Percentiles rank a stretch among this genome's conserved stretches.
Conservation (phyloP, 1,284 basidiomycete species). For the Violaceomyces palustris region DNA sequence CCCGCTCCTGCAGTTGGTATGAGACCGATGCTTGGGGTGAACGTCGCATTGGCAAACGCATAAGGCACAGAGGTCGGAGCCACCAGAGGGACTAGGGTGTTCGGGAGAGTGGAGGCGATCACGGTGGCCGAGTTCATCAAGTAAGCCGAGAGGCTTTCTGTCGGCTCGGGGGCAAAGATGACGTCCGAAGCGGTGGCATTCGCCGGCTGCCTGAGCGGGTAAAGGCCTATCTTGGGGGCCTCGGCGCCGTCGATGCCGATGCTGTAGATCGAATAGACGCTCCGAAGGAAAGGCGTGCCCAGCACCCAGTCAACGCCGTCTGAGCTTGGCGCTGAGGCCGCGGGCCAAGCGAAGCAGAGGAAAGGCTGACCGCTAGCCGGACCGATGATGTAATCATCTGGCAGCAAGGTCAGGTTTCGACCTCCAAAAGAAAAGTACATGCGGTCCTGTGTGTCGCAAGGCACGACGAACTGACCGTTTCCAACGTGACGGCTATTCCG, state of each 20-base stretch:
- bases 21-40: constrained; percentile 9
- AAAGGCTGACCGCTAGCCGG: constrained; percentile 63
- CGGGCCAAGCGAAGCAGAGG: constrained; percentile 76
- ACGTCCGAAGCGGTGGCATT: constrained; percentile 53
- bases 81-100: constrained; percentile 67
- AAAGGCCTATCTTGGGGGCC: constrained; percentile 26
- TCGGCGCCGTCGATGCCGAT: constrained; percentile 22
- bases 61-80: constrained; percentile 65
- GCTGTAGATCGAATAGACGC: constrained; percentile 76
- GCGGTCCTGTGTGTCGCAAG: constrained; percentile 65
- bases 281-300: constrained; percentile 72
- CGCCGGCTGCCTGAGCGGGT: constrained; percentile 15
- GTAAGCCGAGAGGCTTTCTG: constrained; percentile 58
- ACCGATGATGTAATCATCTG: constrained; percentile 76
- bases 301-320: constrained; percentile 85
- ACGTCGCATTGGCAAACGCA: constrained; percentile 60
- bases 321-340: constrained; percentile 62
- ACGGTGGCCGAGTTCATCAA: constrained; percentile 65
- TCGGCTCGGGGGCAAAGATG: constrained; percentile 4
- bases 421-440: constrained; percentile 61
- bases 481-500: constrained; percentile 65
- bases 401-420: constrained; percentile 65
- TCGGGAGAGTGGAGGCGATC: constrained; percentile 68
- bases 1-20: constrained; percentile 8
- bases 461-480: constrained; percentile 72